Conservation (phyloP, 164 flowering plant genomes). For the Chimonanthus salicifolius region DNA sequence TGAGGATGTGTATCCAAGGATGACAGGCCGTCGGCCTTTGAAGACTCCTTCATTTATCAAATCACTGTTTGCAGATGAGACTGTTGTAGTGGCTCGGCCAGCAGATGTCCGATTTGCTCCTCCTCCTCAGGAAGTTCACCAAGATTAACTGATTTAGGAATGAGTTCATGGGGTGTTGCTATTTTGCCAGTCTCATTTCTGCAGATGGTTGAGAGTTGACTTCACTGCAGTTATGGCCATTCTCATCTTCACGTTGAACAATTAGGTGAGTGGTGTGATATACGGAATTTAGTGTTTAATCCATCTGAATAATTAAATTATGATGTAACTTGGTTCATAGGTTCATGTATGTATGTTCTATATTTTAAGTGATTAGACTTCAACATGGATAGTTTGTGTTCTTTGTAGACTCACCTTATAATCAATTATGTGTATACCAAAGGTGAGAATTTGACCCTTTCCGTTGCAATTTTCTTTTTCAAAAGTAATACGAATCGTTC, state of each 20-base stretch:
- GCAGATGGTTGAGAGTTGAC: not conserved
- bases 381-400: not conserved
- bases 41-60: constrained; percentile 82
- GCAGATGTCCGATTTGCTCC: constrained; percentile 80
- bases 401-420: not conserved
- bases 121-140: constrained; percentile 44
- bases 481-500: not conserved
- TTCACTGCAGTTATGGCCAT: not conserved
- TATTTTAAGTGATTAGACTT: too few relatives aligned
- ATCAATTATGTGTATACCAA: not conserved
- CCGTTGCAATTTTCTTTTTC: not conserved
- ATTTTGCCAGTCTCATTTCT: not conserved
- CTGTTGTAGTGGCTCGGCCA: constrained; percentile 72
- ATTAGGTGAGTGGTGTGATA: not conserved
- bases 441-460: not conserved
- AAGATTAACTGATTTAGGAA: constrained; percentile 23
- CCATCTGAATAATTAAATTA: not conserved
- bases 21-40: constrained; percentile 89
- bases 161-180: not conserved
- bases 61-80: constrained; percentile 78
- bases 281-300: not conserved
- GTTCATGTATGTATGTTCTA: not conserved
- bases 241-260: not conserved
- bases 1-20: constrained; percentile 85
- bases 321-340: not conserved